Evolutionary conservation across 345 rosid genomes (phyloP).

Genomic region (Kandelia obovata): DNA sequence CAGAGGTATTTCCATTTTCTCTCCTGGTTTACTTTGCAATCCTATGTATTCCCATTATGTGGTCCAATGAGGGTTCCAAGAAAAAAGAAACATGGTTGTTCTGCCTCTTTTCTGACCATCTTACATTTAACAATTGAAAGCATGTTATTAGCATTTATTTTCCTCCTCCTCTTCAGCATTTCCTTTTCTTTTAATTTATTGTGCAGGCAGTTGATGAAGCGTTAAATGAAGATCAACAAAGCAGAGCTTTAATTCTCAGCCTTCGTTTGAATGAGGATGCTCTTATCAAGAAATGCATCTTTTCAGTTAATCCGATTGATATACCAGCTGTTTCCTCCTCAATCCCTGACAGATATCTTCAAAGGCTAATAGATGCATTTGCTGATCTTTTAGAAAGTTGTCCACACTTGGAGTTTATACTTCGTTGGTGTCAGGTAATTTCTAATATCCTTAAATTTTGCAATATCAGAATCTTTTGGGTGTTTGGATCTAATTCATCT

Average conservation of each 20-base stretch:
- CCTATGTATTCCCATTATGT: neutral
- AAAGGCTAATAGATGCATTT: conserved; percentile 76
- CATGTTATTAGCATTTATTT: neutral
- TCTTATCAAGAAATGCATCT: conserved; percentile 70
- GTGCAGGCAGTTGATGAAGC: conserved; percentile 78
- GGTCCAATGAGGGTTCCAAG: neutral
- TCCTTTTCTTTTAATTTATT: conserved; percentile 8
- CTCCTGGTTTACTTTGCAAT: neutral
- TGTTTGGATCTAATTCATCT: neutral
- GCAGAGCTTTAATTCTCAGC: conserved; percentile 74
- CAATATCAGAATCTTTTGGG: neutral
- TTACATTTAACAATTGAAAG: neutral
- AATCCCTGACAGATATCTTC: conserved; percentile 62
- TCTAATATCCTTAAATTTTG: neutral
- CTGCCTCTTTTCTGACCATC: too few relatives aligned
- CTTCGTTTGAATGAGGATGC: conserved; percentile 90
- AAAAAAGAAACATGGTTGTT: too few relatives aligned
- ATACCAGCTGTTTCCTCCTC: conserved; percentile 65
- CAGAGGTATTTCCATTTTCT: conserved; percentile 52
- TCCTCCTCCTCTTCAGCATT: neutral
- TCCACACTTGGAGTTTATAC: conserved; percentile 85
- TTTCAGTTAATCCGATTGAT: conserved; percentile 64
- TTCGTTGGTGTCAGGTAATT: conserved; percentile 84
- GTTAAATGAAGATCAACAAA: conserved; percentile 53
- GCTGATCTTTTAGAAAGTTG: conserved; percentile 79